Conservation (phyloP, 192 early-diverging fungal genomes). For the Coemansia sp. region DNA sequence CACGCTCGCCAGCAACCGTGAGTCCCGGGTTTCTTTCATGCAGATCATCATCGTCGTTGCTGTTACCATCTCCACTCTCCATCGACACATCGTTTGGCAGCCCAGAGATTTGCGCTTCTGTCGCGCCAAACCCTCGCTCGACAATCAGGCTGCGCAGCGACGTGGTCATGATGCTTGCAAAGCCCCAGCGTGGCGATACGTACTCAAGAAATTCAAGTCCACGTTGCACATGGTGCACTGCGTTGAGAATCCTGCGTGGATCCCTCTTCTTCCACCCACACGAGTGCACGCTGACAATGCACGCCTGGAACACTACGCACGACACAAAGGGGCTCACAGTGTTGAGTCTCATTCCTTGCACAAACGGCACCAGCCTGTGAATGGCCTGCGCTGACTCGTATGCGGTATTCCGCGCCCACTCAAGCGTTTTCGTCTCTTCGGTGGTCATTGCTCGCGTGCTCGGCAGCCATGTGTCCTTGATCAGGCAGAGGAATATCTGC, state of each 20-base stretch:
- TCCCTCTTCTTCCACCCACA: constrained; percentile 25
- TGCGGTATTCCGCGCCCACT: constrained; percentile 27
- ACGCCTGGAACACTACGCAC: constrained; percentile 48
- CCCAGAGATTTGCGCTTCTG: background rate
- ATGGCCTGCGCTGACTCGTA: constrained; percentile 34
- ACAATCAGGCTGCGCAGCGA: constrained; percentile 38
- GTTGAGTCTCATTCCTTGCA: constrained; percentile 39
- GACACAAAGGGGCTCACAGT: constrained; percentile 32
- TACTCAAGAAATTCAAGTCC: constrained; percentile 41
- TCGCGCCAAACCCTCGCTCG: constrained; percentile 42
- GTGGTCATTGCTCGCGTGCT: constrained; percentile 21
- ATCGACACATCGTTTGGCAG: background rate
- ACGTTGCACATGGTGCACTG: constrained; percentile 32
- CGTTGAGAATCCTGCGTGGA: constrained; percentile 17
- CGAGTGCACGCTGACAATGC: constrained; percentile 38
- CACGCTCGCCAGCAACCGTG: background rate
- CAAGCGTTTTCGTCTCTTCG: constrained; percentile 25
- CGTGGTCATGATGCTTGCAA: constrained; percentile 36
- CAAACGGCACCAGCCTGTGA: constrained; percentile 42
- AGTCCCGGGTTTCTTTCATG: background rate
- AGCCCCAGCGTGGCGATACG: constrained; percentile 41
- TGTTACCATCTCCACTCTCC: background rate
- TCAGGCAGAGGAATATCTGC: constrained; percentile 37
- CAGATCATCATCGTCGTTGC: background rate
- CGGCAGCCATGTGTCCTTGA: constrained; percentile 51